A percentile compares a stretch with the other conserved stretches of the same genome.
Evolutionary conservation across 345 rosid species (phyloP).

Genomic region (Salix viminalis): DNA sequence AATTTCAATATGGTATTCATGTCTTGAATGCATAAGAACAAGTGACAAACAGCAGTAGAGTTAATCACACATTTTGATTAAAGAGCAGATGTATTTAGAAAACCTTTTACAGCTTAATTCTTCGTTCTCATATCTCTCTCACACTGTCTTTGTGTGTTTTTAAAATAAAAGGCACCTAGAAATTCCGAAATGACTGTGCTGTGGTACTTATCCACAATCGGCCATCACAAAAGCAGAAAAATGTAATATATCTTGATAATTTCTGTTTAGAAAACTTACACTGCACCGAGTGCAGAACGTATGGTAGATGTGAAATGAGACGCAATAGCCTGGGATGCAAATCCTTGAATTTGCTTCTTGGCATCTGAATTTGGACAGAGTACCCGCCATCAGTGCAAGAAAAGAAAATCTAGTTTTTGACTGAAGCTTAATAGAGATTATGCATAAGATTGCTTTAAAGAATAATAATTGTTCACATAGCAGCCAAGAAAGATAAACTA

Average conservation of each 20-base stretch:
- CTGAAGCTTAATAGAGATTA: neutral
- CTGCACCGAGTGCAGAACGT: conserved; percentile 13
- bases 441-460: neutral
- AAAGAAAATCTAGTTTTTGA: neutral
- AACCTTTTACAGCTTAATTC: neutral
- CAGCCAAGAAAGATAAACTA: neutral
- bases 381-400: neutral
- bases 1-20: neutral
- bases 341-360: conserved; percentile 47
- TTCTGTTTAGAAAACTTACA: conserved; percentile 6
- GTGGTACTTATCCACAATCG: neutral
- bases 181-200: neutral
- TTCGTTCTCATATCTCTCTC: neutral
- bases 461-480: neutral
- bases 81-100: neutral
- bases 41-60: neutral
- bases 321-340: conserved; percentile 19
- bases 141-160: neutral
- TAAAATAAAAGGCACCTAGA: neutral
- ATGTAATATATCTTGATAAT: neutral
- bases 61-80: neutral
- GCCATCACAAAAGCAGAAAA: neutral
- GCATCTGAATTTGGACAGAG: conserved; percentile 42
- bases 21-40: neutral
- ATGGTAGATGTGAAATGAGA: conserved; percentile 18